Evolutionary conservation across 352 stramenopile genomes (phyloP).

Genomic region (Pythium plurisporium): DNA sequence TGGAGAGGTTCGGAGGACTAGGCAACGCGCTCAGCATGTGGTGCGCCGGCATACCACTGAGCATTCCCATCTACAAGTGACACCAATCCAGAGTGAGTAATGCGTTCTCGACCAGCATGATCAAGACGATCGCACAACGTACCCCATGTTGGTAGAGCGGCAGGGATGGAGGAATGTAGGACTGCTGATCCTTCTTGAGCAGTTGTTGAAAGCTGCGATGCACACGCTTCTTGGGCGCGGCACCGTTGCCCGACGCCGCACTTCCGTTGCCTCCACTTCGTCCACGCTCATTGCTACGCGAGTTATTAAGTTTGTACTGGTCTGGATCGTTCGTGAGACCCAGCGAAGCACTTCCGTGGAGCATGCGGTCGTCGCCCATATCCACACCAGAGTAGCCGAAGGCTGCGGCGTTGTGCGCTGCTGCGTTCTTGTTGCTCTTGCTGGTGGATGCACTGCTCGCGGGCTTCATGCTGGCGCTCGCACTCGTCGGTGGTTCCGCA

Average conservation of each 20-base stretch:
- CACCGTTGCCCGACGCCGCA: slow-evolving; percentile 28
- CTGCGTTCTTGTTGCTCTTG: slow-evolving; percentile 6
- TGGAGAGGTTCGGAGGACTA: slow-evolving; percentile 64
- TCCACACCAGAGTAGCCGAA: background rate
- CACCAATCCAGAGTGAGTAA: too few species aligned
- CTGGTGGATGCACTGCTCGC: slow-evolving; percentile 16
- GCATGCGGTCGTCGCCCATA: slow-evolving; percentile 16
- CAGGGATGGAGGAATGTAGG: slow-evolving; percentile 58
- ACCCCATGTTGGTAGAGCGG: slow-evolving; percentile 68
- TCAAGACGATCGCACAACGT: slow-evolving; percentile 22
- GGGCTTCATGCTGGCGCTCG: slow-evolving; percentile 3
- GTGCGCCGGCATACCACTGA: slow-evolving; percentile 48
- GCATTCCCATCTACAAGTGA: slow-evolving; percentile 69
- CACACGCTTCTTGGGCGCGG: slow-evolving; percentile 72
- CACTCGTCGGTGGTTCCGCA: slow-evolving; percentile 14
- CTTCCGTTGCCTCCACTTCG: background rate
- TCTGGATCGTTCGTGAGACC: slow-evolving; percentile 62
- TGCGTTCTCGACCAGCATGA: too few species aligned
- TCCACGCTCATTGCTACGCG: slow-evolving; percentile 1
- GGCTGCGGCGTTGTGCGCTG: slow-evolving; percentile 16
- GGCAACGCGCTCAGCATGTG: slow-evolving; percentile 59
- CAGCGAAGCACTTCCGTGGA: slow-evolving; percentile 37
- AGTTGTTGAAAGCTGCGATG: slow-evolving; percentile 74
- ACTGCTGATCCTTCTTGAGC: slow-evolving; percentile 69
- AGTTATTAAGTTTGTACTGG: slow-evolving; percentile 55